phyloP scores from a whole-genome alignment of 2,329 filamentous ascomycete species.

The Chaetomium olivaceum region DNA sequence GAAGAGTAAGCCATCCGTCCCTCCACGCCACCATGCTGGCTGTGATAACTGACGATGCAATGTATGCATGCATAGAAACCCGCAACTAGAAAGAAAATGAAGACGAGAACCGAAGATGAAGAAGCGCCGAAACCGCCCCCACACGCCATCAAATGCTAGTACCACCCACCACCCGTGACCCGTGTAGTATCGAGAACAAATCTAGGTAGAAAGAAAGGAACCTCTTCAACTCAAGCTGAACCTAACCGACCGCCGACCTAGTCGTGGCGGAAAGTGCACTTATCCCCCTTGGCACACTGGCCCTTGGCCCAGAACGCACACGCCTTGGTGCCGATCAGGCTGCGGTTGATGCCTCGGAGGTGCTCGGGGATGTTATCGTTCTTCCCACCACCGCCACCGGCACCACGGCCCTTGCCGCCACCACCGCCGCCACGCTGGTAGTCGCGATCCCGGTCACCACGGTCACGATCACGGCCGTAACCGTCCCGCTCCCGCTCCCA shows the following conservation, averaged over 20 bases:
- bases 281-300: conserved; percentile 70
- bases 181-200: neutral
- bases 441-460: conserved; percentile 34
- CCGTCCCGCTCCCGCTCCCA: conserved; percentile 27
- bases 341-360: conserved; percentile 53
- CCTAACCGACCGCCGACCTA: conserved; percentile 19
- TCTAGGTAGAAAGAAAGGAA: neutral
- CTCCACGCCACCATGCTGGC: neutral
- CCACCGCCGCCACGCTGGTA: conserved; percentile 24
- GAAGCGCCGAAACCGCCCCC: neutral
- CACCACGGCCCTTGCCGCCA: conserved; percentile 38
- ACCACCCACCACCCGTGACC: neutral
- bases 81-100: neutral
- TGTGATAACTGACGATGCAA: neutral
- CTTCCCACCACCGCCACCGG: conserved; percentile 36
- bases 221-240: neutral
- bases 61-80: neutral
- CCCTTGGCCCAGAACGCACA: conserved; percentile 72
- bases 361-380: conserved; percentile 35
- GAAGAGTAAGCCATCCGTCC: neutral
- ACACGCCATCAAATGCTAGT: neutral
- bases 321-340: conserved; percentile 64
- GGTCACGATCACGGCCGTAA: conserved; percentile 27
- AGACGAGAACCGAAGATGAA: neutral
- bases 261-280: conserved; percentile 74